A percentile compares a stretch with the other conserved stretches of the same genome.
These are phyloP conservation scores for Nyctanthes arbortristis DNA, from an alignment of 257 asterid species.

Conservation along the genomic window DNA sequence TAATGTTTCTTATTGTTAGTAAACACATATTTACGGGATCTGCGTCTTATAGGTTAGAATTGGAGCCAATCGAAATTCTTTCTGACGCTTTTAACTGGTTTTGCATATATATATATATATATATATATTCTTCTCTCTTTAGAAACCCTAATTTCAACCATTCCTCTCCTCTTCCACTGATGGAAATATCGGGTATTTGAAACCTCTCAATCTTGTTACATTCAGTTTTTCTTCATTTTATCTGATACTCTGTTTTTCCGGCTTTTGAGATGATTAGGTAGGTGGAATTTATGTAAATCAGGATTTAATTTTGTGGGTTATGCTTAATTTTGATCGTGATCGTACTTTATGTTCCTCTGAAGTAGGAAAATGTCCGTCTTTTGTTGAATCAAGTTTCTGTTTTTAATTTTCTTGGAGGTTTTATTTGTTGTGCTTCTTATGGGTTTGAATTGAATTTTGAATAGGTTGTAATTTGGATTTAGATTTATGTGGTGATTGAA, in stretches of 20 bases:
- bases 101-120: constrained; percentile 7
- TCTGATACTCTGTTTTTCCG: neutral
- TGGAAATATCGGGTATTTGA: constrained; percentile 47
- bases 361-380: constrained; percentile 8
- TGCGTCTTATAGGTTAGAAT: constrained; percentile 19
- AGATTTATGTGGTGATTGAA: neutral
- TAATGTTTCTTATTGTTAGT: too few species aligned
- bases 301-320: constrained; percentile 28
- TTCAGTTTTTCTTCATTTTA: constrained; percentile 7
- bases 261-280: constrained; percentile 30
- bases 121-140: constrained; percentile 26
- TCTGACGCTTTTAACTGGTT: constrained; percentile 26
- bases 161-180: constrained; percentile 21
- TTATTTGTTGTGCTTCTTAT: constrained; percentile 11
- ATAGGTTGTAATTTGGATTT: constrained; percentile 27
- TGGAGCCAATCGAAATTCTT: constrained; percentile 31
- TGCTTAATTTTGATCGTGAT: constrained; percentile 16
- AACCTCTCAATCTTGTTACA: constrained; percentile 22
- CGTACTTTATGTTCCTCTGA: neutral
- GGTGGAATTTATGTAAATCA: constrained; percentile 37
- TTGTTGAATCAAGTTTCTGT: neutral
- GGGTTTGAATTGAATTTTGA: constrained; percentile 25
- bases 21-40: neutral
- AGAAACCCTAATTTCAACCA: constrained; percentile 56
- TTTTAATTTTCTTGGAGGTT: neutral